Conservation (phyloP, 176 grass and related monocot species). For the Aechmea fasciata region DNA sequence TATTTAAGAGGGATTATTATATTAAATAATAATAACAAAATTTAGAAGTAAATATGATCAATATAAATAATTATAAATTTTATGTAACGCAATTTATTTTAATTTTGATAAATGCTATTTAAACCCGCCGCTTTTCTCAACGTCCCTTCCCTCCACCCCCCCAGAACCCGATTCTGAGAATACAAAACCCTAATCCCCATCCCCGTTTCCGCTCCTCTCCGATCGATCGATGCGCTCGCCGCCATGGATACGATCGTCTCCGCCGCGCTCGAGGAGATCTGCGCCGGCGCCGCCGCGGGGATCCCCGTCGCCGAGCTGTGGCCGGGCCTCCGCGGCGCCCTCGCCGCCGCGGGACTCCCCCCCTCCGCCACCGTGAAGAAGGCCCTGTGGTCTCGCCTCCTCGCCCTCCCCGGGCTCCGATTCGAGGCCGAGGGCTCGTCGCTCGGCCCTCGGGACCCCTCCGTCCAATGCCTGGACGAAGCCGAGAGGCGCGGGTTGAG, state of each 20-base stretch:
- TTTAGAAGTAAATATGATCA: too few relatives aligned
- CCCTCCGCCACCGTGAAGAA: slow-evolving; percentile 31
- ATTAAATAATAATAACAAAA: too few relatives aligned
- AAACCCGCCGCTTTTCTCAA: too few relatives aligned
- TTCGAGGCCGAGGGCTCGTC: slow-evolving; percentile 39
- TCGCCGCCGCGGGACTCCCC: slow-evolving; percentile 40
- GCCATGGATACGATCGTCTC: slow-evolving; percentile 70
- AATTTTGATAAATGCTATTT: too few relatives aligned
- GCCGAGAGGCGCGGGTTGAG: slow-evolving; percentile 44
- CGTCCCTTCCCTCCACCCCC: too few relatives aligned
- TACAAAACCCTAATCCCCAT: not conserved
- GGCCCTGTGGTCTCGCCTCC: slow-evolving; percentile 58
- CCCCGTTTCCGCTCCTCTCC: not conserved
- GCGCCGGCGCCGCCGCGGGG: slow-evolving; percentile 39
- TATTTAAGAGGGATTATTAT: too few relatives aligned
- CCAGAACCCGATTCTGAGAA: too few relatives aligned
- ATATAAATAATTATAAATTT: too few relatives aligned
- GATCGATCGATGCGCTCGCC: slow-evolving; percentile 5
- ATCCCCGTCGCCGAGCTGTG: slow-evolving; percentile 47
- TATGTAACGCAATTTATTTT: too few relatives aligned
- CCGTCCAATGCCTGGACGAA: slow-evolving; percentile 40
- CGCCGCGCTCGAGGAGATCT: slow-evolving; percentile 73
- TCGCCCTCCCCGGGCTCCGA: slow-evolving; percentile 40
- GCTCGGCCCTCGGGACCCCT: slow-evolving; percentile 33
- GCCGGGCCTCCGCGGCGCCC: slow-evolving; percentile 26